phyloP scores from a whole-genome alignment of 208 protist genomes.

The Trypanosoma mega region DNA sequence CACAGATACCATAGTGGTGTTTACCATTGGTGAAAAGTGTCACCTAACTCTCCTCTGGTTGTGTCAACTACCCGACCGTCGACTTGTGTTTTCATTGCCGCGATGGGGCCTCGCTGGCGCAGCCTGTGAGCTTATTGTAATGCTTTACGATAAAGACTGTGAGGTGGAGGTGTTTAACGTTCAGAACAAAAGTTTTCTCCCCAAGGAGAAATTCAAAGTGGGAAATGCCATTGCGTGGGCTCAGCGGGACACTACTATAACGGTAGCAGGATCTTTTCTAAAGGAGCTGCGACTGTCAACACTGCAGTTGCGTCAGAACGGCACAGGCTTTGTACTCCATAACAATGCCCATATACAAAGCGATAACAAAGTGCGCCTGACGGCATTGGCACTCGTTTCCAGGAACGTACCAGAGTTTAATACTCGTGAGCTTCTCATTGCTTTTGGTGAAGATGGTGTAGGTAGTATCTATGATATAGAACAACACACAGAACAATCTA shows the following conservation, averaged over 20 bases:
- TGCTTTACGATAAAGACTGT: slow-evolving; percentile 45
- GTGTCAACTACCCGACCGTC: slow-evolving; percentile 59
- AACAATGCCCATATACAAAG: slow-evolving; percentile 20
- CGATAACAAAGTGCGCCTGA: slow-evolving; percentile 37
- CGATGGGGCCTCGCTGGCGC: slow-evolving; percentile 39
- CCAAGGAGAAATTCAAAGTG: slow-evolving; percentile 75
- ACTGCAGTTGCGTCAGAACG: slow-evolving; percentile 40
- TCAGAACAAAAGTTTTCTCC: slow-evolving; percentile 23
- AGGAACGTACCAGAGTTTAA: slow-evolving; percentile 56
- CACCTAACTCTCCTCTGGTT: slow-evolving; percentile 40
- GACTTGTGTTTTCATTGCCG: slow-evolving; percentile 65
- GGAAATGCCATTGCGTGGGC: slow-evolving; percentile 71
- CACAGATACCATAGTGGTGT: slow-evolving; percentile 64
- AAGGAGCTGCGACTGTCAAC: slow-evolving; percentile 58
- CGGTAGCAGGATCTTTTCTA: slow-evolving; percentile 76
- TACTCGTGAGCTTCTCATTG: slow-evolving; percentile 61
- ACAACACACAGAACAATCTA: slow-evolving; percentile 35
- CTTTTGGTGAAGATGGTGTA: slow-evolving; percentile 59
- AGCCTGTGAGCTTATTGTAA: slow-evolving; percentile 41
- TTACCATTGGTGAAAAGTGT: slow-evolving; percentile 39
- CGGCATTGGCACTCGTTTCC: slow-evolving; percentile 47
- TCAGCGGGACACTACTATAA: slow-evolving; percentile 34
- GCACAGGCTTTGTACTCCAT: slow-evolving; percentile 5
- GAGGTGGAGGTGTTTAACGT: slow-evolving; percentile 65
- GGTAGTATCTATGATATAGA: slow-evolving; percentile 54